Percentiles rank a stretch among this genome's conserved stretches.
phyloP scores from a whole-genome alignment of 139 green algal genomes.

The Picochlorum sp. region DNA sequence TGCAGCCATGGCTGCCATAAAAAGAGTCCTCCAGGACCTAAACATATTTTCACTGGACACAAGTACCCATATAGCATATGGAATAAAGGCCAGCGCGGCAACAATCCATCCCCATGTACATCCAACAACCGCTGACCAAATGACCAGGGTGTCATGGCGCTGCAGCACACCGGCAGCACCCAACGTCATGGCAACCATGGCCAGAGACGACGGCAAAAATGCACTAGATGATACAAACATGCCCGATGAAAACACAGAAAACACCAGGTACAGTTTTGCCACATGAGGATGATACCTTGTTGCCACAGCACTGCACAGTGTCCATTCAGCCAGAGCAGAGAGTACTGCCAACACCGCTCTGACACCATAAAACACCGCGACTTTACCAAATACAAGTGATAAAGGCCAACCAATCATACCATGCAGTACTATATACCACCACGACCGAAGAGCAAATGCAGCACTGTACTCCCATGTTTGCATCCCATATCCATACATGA shows the following conservation, averaged over 20 bases:
- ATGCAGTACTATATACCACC: constrained; percentile 75
- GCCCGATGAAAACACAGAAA: constrained; percentile 38
- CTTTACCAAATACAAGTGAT: constrained; percentile 26
- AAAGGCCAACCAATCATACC: constrained; percentile 22
- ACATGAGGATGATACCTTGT: constrained; percentile 6
- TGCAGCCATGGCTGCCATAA: constrained; percentile 14
- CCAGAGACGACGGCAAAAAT: constrained; percentile 70
- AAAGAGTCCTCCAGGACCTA: constrained; percentile 5
- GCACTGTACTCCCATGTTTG: constrained; percentile 77
- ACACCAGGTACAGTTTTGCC: constrained; percentile 30
- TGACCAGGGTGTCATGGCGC: constrained; percentile 16
- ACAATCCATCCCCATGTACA: constrained; percentile 75
- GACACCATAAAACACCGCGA: constrained; percentile 48
- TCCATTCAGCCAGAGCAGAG: constrained; percentile 45
- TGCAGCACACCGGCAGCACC: constrained; percentile 46
- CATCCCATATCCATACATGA: constrained; percentile 65
- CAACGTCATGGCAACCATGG: constrained; percentile 60
- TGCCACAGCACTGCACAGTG: constrained; percentile 31
- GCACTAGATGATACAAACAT: constrained; percentile 53
- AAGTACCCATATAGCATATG: constrained; percentile 50
- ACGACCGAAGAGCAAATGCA: constrained; percentile 66
- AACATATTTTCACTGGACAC: constrained; percentile 2
- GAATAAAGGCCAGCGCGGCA: constrained; percentile 45
- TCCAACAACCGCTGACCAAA: constrained; percentile 38
- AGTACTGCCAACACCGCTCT: constrained; percentile 35